Evolutionary conservation across 192 early-diverging fungal species (phyloP).

Genomic region (Gamsiella multidivaricata): DNA sequence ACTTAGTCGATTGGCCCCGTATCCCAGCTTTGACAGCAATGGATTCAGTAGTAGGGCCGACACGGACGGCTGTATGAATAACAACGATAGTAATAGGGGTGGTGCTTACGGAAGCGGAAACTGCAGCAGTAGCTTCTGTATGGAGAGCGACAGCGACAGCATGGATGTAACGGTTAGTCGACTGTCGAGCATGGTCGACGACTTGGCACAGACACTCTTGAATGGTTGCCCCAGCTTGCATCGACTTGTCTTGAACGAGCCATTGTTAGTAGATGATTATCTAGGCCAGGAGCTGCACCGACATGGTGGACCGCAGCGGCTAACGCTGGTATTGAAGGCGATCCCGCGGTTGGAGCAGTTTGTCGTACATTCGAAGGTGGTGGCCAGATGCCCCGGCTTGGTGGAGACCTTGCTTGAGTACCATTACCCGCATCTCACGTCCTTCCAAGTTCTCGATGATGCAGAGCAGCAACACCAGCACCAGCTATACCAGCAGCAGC

Average conservation of each 20-base stretch:
- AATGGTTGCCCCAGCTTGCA: conserved; percentile 17
- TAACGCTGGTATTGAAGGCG: background rate
- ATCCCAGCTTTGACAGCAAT: background rate
- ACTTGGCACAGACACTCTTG: conserved; percentile 22
- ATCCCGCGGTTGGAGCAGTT: conserved; percentile 21
- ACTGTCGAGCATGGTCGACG: conserved; percentile 9
- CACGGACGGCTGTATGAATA: background rate
- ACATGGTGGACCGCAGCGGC: background rate
- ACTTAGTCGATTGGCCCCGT: too few species aligned
- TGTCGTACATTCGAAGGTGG: conserved; percentile 12
- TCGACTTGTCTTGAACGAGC: conserved; percentile 29
- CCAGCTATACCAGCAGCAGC: too few species aligned
- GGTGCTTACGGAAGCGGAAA: background rate
- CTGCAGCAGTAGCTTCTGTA: background rate
- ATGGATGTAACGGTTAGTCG: background rate
- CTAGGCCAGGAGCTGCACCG: background rate
- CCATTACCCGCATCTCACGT: conserved; percentile 23
- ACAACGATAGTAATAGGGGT: background rate
- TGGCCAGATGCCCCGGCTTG: conserved; percentile 11
- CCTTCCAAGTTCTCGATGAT: conserved; percentile 26
- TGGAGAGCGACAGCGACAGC: conserved; percentile 7
- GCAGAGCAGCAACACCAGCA: background rate
- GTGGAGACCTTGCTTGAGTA: conserved; percentile 22
- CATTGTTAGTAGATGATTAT: conserved; percentile 13
- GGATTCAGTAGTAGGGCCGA: background rate